Conservation (phyloP, 805 yeast genomes). For the Hanseniaspora mollemarum region DNA sequence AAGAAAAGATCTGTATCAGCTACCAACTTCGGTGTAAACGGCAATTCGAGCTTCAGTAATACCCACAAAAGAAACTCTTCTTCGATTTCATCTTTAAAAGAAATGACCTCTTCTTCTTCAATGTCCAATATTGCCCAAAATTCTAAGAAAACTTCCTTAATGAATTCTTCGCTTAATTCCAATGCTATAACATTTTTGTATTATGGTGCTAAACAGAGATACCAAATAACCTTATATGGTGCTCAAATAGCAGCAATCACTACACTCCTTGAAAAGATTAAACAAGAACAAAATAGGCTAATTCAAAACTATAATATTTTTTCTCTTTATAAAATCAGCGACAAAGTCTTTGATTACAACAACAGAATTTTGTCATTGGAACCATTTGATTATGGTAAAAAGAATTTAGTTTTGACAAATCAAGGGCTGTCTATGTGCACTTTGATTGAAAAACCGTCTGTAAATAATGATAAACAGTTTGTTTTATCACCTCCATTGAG, state of each 20-base stretch:
- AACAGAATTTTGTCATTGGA: slow-evolving; percentile 82
- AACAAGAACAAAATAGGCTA: slow-evolving; percentile 64
- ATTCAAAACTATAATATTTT: slow-evolving; percentile 67
- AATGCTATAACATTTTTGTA: slow-evolving; percentile 30
- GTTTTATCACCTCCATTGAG: slow-evolving; percentile 62
- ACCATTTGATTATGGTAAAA: slow-evolving; percentile 89
- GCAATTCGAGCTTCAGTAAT: background rate
- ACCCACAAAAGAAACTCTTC: slow-evolving; percentile 1
- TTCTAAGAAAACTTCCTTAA: background rate
- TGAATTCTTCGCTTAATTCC: slow-evolving; percentile 8
- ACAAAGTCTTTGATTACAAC: slow-evolving; percentile 59
- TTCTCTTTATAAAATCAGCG: slow-evolving; percentile 61
- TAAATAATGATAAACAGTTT: slow-evolving; percentile 40
- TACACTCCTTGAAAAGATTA: slow-evolving; percentile 67
- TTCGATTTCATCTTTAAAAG: background rate
- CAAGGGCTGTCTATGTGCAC: slow-evolving; percentile 70
- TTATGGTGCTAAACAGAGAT: slow-evolving; percentile 32
- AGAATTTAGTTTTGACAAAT: slow-evolving; percentile 81
- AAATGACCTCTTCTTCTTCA: background rate
- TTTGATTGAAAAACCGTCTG: slow-evolving; percentile 40
- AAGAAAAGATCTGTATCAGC: slow-evolving; percentile 9
- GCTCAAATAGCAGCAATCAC: slow-evolving; percentile 50
- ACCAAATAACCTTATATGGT: slow-evolving; percentile 35
- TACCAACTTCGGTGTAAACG: background rate
- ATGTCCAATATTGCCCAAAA: background rate